A percentile compares a stretch with the other conserved stretches of the same genome.
Evolutionary conservation across 768 basidiomycete genomes (phyloP).

Genomic region (Phaffia australis): DNA sequence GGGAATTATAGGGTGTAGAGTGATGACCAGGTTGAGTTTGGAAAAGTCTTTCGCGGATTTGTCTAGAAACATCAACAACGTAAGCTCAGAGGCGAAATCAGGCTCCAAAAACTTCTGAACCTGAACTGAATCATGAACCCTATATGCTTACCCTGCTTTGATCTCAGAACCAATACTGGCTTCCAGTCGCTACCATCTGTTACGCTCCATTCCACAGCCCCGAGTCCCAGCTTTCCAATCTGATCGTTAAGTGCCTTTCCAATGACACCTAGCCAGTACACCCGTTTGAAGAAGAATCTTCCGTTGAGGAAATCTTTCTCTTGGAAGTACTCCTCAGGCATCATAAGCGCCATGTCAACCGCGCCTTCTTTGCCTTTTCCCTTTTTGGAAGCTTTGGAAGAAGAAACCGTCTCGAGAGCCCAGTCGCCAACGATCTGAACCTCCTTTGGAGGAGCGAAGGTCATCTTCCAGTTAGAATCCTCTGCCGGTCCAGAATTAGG

Average conservation of each 20-base stretch:
- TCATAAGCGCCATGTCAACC: conserved; percentile 73
- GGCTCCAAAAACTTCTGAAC: conserved; percentile 44
- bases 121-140: conserved; percentile 51
- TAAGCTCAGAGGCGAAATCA: conserved; percentile 31
- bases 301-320: conserved; percentile 87
- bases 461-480: conserved; percentile 79
- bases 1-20: conserved; percentile 60
- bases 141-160: conserved; percentile 40
- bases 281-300: conserved; percentile 82
- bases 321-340: conserved; percentile 86
- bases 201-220: conserved; percentile 45
- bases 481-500: conserved; percentile 58
- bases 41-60: conserved; percentile 21
- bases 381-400: conserved; percentile 49
- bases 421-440: conserved; percentile 75
- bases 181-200: conserved; percentile 22
- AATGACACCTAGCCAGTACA: conserved; percentile 74
- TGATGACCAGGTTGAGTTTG: conserved; percentile 59
- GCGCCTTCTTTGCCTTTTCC: conserved; percentile 43
- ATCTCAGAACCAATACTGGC: conserved; percentile 19
- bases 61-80: conserved; percentile 25
- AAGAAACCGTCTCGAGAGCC: conserved; percentile 65
- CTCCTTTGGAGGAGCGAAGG: conserved; percentile 65
- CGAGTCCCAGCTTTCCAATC: conserved; percentile 35
- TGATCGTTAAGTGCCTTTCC: conserved; percentile 44